phyloP scores from a whole-genome alignment of 495 filamentous ascomycete genomes.

The Lindgomyces ingoldianus region DNA sequence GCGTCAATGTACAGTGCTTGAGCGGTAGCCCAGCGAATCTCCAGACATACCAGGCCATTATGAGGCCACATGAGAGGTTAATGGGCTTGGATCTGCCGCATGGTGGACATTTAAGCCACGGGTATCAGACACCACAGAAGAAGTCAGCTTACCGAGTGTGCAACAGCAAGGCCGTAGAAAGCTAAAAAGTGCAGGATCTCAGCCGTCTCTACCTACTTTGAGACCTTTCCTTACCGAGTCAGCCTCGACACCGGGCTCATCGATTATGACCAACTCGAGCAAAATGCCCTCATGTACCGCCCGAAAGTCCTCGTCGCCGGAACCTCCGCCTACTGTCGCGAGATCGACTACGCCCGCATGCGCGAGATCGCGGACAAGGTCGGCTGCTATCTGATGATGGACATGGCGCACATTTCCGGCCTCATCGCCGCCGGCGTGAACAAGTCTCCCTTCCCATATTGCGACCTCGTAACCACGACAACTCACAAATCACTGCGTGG shows the following conservation, averaged over 20 bases:
- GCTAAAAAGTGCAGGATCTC: constrained; percentile 42
- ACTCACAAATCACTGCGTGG: constrained; percentile 96
- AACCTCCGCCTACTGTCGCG: constrained; percentile 89
- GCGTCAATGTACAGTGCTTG: constrained; percentile 97
- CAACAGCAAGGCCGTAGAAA: background rate
- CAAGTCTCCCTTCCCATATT: constrained; percentile 81
- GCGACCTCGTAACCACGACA: constrained; percentile 97
- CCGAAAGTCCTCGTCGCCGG: constrained; percentile 96
- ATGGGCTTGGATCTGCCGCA: constrained; percentile 98
- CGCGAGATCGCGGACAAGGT: constrained; percentile 82
- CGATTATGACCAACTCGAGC: constrained; percentile 87
- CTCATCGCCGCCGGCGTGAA: constrained; percentile 89
- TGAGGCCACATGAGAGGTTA: constrained; percentile 91
- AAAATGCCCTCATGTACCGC: constrained; percentile 80
- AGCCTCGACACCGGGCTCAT: constrained; percentile 76
- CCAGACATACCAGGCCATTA: constrained; percentile 98
- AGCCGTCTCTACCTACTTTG: constrained; percentile 50
- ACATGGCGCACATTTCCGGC: constrained; percentile 98
- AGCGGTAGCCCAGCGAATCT: constrained; percentile 93
- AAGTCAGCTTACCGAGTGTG: constrained; percentile 62
- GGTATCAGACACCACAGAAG: constrained; percentile 88
- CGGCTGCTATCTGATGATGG: constrained; percentile 88
- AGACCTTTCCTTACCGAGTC: constrained; percentile 51
- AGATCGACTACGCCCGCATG: constrained; percentile 90
- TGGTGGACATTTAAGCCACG: constrained; percentile 96